Percentiles rank a stretch among this genome's conserved stretches.
phyloP scores from a whole-genome alignment of 352 stramenopile species.

The Globisporangium paroecandrum region DNA sequence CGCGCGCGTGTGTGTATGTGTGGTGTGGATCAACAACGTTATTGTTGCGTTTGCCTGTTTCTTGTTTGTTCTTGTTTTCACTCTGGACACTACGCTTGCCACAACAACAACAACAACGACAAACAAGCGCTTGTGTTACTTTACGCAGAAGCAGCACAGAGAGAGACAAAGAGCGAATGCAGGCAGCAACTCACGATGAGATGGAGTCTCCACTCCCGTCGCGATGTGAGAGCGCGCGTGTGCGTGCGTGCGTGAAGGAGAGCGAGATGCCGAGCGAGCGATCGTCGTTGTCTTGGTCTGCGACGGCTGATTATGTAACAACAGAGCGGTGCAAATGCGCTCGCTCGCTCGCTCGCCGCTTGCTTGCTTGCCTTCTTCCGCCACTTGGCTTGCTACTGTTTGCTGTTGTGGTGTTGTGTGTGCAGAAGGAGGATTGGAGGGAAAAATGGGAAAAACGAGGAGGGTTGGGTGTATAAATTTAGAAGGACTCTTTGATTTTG shows the following conservation, averaged over 20 bases:
- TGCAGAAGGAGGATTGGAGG: not conserved
- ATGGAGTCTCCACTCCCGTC: not conserved
- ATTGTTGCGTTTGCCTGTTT: not conserved
- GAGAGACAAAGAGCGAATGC: not conserved
- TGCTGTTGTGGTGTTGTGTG: not conserved
- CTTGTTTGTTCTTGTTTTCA: not conserved
- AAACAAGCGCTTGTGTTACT: slow-evolving; percentile 10
- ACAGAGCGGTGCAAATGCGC: not conserved
- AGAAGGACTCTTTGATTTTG: not conserved
- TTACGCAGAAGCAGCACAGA: not conserved
- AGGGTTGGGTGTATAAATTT: not conserved
- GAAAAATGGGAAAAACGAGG: not conserved
- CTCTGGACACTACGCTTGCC: slow-evolving; percentile 5
- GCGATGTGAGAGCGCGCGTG: not conserved
- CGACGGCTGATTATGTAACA: not conserved
- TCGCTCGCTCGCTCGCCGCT: not conserved
- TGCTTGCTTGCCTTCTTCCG: not conserved
- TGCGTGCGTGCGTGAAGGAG: not conserved
- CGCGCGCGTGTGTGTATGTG: not conserved
- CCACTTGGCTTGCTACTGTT: not conserved
- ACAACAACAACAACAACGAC: not conserved
- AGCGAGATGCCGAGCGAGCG: not conserved
- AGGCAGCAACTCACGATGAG: not conserved
- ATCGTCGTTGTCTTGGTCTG: not conserved
- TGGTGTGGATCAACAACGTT: not conserved